Conservation (phyloP, 129 eudicot genomes). For the Centaurea solstitialis region DNA sequence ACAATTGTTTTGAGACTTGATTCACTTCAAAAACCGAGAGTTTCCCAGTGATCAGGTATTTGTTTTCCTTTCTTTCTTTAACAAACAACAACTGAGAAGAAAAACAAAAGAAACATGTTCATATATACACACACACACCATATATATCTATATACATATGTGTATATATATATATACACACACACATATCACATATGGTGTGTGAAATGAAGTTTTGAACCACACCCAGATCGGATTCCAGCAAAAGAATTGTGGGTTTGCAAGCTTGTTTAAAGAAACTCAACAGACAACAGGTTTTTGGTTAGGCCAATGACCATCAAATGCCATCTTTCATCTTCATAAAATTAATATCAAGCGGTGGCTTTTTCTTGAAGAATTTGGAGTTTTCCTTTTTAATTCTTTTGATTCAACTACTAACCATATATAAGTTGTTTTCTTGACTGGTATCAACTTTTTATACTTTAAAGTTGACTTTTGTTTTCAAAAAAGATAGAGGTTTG, state of each 20-base stretch:
- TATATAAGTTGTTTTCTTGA: not conserved
- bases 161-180: not conserved
- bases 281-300: not conserved
- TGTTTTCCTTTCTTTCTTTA: not conserved
- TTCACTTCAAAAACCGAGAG: not conserved
- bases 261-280: not conserved
- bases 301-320: not conserved
- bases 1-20: not conserved
- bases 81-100: not conserved
- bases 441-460: conserved; percentile 11
- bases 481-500: conserved; percentile 35
- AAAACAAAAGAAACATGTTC: not conserved
- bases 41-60: conserved; percentile 7
- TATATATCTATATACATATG: not conserved
- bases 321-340: not conserved
- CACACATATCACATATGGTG: not conserved
- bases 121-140: not conserved
- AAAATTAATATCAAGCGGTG: conserved; percentile 20
- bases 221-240: conserved; percentile 2
- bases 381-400: not conserved
- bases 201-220: not conserved
- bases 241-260: not conserved
- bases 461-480: conserved; percentile 41
- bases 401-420: conserved; percentile 15
- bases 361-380: not conserved